These are phyloP conservation scores for Phytophthora lateralis DNA, from an alignment of 352 stramenopile genomes.

Conservation along the genomic window DNA sequence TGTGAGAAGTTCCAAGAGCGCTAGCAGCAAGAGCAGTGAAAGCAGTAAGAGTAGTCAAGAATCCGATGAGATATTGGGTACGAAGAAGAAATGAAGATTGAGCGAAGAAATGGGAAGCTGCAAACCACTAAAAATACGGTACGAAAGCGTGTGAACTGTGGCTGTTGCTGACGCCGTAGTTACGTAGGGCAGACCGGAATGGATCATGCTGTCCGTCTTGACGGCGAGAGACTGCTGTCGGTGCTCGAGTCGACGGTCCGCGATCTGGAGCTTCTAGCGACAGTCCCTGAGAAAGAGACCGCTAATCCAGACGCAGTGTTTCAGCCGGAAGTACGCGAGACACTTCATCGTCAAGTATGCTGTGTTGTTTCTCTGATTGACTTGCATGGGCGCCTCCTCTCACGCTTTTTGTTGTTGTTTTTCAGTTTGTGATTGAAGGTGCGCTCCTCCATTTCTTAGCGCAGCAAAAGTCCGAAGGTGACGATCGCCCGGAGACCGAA, in stretches of 20 bases:
- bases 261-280: constrained; percentile 36
- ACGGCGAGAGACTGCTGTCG: constrained; percentile 27
- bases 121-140: constrained; percentile 29
- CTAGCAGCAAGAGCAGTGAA: not conserved
- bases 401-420: too few species aligned
- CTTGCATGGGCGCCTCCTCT: not conserved
- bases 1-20: constrained; percentile 11
- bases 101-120: constrained; percentile 10
- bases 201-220: constrained; percentile 33
- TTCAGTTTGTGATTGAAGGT: constrained; percentile 30
- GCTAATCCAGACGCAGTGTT: not conserved
- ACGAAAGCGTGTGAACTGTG: not conserved
- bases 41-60: constrained; percentile 7
- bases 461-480: constrained; percentile 16
- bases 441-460: constrained; percentile 19
- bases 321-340: constrained; percentile 5
- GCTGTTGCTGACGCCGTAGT: not conserved
- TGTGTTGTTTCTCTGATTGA: not conserved
- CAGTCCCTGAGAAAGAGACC: constrained; percentile 22
- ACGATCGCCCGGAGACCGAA: constrained; percentile 28
- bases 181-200: not conserved
- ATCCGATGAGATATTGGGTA: not conserved
- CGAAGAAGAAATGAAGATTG: constrained; percentile 11
- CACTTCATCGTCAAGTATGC: constrained; percentile 32
- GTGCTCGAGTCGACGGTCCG: constrained; percentile 29